Conservation (phyloP, 192 early-diverging fungal species). For the Podila horticola region DNA sequence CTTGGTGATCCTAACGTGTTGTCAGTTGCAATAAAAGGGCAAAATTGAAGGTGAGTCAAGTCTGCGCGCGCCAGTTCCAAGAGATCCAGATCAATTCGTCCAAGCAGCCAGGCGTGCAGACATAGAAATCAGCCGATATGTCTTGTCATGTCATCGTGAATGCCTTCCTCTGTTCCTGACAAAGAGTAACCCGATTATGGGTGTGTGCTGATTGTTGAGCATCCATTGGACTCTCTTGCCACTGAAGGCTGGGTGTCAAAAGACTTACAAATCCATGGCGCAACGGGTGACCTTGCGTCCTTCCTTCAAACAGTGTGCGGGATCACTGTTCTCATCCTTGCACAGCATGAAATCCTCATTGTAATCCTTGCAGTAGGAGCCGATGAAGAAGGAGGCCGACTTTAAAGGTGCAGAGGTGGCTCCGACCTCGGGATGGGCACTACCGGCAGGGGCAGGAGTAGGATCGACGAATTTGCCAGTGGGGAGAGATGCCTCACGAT, state of each 20-base stretch:
- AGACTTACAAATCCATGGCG: conserved; percentile 81
- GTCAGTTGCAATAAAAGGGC: too few species aligned
- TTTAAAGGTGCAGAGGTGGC: conserved; percentile 91
- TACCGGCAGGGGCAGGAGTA: conserved; percentile 76
- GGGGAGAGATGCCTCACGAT: conserved; percentile 48
- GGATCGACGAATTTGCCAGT: conserved; percentile 77
- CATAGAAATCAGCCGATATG: too few species aligned
- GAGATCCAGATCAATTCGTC: too few species aligned
- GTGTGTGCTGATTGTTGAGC: too few species aligned
- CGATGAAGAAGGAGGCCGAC: conserved; percentile 94
- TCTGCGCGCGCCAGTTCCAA: too few species aligned
- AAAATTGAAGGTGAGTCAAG: too few species aligned
- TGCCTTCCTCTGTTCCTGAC: too few species aligned
- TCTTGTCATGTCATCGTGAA: too few species aligned
- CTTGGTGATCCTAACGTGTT: conserved; percentile 74
- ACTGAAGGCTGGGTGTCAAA: too few species aligned
- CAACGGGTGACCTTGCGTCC: conserved; percentile 97
- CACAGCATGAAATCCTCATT: conserved; percentile 98
- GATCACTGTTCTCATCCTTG: conserved; percentile 92
- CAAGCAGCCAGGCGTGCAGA: too few species aligned
- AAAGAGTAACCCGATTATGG: too few species aligned
- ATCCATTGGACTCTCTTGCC: too few species aligned
- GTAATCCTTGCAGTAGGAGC: conserved; percentile 89
- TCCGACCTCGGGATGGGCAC: conserved; percentile 89
- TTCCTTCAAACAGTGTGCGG: conserved; percentile 91